These are phyloP conservation scores for Raphidocelis subcapitata DNA, from an alignment of 139 green algal species.

Conservation along the genomic window DNA sequence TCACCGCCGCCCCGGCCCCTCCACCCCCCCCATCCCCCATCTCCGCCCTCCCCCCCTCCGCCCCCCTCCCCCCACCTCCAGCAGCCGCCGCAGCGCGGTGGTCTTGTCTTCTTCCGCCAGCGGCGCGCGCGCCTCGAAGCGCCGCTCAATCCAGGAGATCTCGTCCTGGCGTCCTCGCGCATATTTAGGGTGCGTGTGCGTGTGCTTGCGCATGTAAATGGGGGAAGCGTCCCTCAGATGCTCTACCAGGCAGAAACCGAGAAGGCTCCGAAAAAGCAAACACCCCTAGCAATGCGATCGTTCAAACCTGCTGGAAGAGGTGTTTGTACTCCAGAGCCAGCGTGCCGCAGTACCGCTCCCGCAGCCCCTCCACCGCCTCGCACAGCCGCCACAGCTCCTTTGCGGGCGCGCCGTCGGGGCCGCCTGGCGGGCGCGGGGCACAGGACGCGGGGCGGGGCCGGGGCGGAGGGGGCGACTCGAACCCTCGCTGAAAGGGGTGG, in stretches of 20 bases:
- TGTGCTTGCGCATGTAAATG: no score
- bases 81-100: constrained; percentile 14
- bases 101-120: constrained; percentile 9
- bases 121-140: constrained; percentile 23
- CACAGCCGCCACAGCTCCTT: constrained; percentile 10
- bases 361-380: constrained; percentile 34
- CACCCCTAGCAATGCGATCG: no score
- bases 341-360: constrained; percentile 47
- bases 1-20: no score
- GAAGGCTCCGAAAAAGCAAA: no score
- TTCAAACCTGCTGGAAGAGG: constrained; percentile 34
- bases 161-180: constrained; percentile 23
- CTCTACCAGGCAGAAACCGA: no score
- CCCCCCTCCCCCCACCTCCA: neutral
- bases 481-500: no score
- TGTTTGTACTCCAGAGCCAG: constrained; percentile 49
- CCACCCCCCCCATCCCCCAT: no score
- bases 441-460: no score
- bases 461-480: no score
- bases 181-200: no score
- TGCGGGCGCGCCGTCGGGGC: constrained; percentile 10
- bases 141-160: constrained; percentile 32
- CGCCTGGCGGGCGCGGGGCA: neutral
- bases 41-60: no score
- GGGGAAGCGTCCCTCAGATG: no score